These are phyloP conservation scores for Coemansia sp. DNA, from an alignment of 192 early-diverging fungal genomes.

Conservation along the genomic window DNA sequence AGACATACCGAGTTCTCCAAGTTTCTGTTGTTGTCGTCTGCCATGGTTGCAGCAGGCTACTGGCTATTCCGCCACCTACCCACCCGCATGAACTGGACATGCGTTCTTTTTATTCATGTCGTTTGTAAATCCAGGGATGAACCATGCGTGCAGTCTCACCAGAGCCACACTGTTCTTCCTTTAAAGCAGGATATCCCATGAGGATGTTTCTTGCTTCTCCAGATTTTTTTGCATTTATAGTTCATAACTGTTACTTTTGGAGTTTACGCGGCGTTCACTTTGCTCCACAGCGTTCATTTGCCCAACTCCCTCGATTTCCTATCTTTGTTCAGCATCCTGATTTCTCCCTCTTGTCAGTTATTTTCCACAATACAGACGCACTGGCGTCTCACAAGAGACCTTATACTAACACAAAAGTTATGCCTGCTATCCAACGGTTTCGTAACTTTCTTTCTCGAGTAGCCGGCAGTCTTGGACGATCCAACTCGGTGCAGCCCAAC, in stretches of 20 bases:
- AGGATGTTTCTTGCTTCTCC: constrained; percentile 9
- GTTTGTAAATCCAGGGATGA: neutral
- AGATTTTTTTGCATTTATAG: constrained; percentile 1
- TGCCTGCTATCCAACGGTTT: constrained; percentile 41
- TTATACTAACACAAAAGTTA: constrained; percentile 9
- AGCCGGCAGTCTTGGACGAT: constrained; percentile 46
- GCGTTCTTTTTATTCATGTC: constrained; percentile 1
- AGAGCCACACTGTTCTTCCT: neutral
- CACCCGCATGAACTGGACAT: neutral
- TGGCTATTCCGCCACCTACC: neutral
- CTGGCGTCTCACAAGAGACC: neutral
- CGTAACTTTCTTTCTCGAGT: constrained; percentile 45
- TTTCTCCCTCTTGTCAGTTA: neutral
- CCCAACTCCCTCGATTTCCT: neutral
- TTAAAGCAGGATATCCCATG: neutral
- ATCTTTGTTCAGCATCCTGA: neutral
- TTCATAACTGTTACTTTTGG: neutral
- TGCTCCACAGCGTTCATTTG: neutral
- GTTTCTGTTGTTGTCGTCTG: neutral
- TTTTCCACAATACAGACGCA: neutral
- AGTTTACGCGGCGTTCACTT: neutral
- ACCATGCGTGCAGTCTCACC: neutral
- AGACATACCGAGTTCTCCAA: neutral
- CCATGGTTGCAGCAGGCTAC: neutral
- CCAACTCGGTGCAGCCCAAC: constrained; percentile 30